Evolutionary conservation across 176 grass and related monocot species (phyloP).

Genomic region (Poa annua): DNA sequence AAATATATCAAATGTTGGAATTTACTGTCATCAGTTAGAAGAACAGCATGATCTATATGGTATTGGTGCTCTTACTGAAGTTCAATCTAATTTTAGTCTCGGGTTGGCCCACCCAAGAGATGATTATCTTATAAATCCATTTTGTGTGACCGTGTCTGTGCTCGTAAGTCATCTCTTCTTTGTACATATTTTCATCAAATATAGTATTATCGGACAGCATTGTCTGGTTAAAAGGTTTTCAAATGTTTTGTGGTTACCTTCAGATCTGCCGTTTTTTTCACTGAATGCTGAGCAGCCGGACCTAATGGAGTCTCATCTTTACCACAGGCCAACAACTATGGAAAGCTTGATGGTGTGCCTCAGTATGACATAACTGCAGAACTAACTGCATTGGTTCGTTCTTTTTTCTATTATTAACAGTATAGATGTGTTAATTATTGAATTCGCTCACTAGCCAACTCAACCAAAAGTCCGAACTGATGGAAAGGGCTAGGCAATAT

Average conservation of each 20-base stretch:
- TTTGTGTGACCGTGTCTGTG: slow-evolving; percentile 72
- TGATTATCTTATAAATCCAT: slow-evolving; percentile 86
- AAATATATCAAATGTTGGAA: slow-evolving; percentile 80
- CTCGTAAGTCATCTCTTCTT: slow-evolving; percentile 65
- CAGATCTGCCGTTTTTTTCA: not conserved
- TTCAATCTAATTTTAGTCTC: slow-evolving; percentile 40
- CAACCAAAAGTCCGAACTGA: no score
- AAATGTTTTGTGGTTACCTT: slow-evolving; percentile 32
- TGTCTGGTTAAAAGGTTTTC: slow-evolving; percentile 30
- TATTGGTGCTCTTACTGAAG: slow-evolving; percentile 52
- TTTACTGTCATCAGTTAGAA: slow-evolving; percentile 75
- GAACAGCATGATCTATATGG: slow-evolving; percentile 51
- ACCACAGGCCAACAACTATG: slow-evolving; percentile 75
- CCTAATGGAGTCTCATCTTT: slow-evolving; percentile 21
- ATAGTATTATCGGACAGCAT: slow-evolving; percentile 21
- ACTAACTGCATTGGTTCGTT: slow-evolving; percentile 83
- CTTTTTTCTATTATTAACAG: slow-evolving; percentile 36
- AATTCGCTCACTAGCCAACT: no score
- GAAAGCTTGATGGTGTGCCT: slow-evolving; percentile 78
- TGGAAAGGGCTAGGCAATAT: no score
- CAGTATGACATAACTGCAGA: slow-evolving; percentile 85
- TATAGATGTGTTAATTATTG: slow-evolving; percentile 20
- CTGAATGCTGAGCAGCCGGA: slow-evolving; percentile 30
- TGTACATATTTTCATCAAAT: slow-evolving; percentile 34
- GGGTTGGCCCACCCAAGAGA: slow-evolving; percentile 64